Evolutionary conservation across 106 monocot genomes (phyloP).

Genomic region (Gastrodia elata): DNA sequence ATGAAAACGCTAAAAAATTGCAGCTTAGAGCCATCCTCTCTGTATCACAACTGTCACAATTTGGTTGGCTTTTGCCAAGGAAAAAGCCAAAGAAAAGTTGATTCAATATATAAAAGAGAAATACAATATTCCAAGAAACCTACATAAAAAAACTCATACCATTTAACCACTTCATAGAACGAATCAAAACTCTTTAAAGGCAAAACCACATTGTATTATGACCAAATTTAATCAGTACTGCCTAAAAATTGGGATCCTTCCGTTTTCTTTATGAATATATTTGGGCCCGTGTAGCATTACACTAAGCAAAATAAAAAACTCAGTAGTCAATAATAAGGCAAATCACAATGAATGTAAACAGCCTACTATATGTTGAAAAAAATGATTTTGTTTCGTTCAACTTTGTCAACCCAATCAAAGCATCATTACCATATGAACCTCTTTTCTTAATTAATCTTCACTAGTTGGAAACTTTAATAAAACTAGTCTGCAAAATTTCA

Average conservation of each 20-base stretch:
- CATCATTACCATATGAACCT: not conserved
- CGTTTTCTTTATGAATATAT: no score
- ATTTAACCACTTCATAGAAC: no score
- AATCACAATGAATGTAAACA: not conserved
- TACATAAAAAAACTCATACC: no score
- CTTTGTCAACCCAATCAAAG: not conserved
- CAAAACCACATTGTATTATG: no score
- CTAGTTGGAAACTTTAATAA: not conserved
- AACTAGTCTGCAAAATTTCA: not conserved
- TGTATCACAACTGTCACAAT: not conserved
- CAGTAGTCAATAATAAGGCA: no score
- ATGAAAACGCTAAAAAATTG: not conserved
- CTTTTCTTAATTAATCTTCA: not conserved
- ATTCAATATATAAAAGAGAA: not conserved
- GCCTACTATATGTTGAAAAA: not conserved
- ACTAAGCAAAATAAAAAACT: no score
- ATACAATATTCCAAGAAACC: not conserved
- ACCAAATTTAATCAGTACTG: no score
- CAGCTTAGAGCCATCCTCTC: not conserved
- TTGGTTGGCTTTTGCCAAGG: slow-evolving; percentile 1
- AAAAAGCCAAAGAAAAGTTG: not conserved
- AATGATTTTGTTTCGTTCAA: not conserved
- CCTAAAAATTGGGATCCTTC: no score
- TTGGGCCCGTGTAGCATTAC: no score
- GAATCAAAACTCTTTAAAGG: no score